Evolutionary conservation across 768 basidiomycete species (phyloP), one percentile per base, ranked within the genome.

Genomic region (Clavaria fumosa): DNA sequence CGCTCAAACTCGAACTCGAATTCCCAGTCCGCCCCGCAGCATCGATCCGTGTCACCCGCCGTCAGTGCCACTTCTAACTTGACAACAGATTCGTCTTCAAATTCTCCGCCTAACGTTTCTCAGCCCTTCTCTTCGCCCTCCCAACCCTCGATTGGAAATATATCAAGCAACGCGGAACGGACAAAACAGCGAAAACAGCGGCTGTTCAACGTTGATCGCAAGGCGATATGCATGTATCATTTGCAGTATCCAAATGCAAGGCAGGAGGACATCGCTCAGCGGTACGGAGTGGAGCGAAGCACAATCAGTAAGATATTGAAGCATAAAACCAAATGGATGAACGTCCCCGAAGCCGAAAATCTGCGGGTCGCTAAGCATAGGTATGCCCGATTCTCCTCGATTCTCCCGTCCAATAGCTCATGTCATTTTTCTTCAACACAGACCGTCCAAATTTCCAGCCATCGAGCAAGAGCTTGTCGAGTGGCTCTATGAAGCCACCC

Each of bases 301-400:
- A 91, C 88, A n/a, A 78, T 91, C 55, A 83, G 80, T 58, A 90
- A 91, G 60, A 89, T 88, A 44, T 66, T 90, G 46, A 89, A 89
- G 56, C 61, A 79, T 50, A 85, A 81, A 56, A 64, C 67, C n/a
- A 72, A 74, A 45, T 91, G 85, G 86, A 60, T 89, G 51, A 74
- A 68, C 45, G 65, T 80, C 27, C 64, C 68, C 10, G 67, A 68
- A 39, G 68, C 74, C 49, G 69, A 70, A 41, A 66, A 63, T 41
- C 61, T 70, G 43, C 65, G 67, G 36, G 63, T 73, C 41, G 66
- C 75, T n/a, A 80, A 80, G 51, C 72, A 80, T 51, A 68, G 82
- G 81, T 78, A 53, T 48, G 53, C 42, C 6, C 6, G 33, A 31
- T 27, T 26, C 34, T 19, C 43, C 23, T 23, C 37, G 17, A 30